Evolutionary conservation across 2,329 filamentous ascomycete genomes (phyloP).

Genomic region (Lachnellula hyalina): DNA sequence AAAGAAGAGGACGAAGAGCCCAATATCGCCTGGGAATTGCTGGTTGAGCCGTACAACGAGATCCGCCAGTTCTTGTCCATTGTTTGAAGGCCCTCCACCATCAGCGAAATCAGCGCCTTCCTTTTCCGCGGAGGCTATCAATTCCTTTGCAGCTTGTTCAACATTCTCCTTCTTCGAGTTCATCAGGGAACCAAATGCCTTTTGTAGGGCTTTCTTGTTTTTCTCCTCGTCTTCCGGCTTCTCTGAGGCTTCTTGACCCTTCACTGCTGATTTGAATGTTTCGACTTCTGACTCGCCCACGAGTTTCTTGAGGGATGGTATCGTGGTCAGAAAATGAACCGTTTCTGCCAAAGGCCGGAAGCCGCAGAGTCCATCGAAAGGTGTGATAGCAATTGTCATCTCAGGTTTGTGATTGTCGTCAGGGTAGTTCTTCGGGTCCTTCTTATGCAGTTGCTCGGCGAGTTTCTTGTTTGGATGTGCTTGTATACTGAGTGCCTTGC

Average conservation of each 20-base stretch:
- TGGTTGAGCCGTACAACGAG: conserved; percentile 72
- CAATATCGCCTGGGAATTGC: conserved; percentile 86
- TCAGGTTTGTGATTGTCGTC: conserved; percentile 99
- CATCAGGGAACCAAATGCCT: conserved; percentile 76
- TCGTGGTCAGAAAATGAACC: conserved; percentile 63
- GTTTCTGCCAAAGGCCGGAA: conserved; percentile 88
- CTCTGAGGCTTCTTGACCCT: conserved; percentile 45
- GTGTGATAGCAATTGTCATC: conserved; percentile 97
- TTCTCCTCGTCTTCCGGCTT: conserved; percentile 38
- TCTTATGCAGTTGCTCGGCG: conserved; percentile 79
- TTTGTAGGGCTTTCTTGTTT: conserved; percentile 76
- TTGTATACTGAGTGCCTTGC: conserved; percentile 94
- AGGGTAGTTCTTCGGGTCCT: conserved; percentile 89
- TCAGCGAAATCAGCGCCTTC: conserved; percentile 71
- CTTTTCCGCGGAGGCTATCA: conserved; percentile 65
- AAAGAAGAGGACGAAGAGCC: conserved; percentile 93
- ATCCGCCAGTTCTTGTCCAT: conserved; percentile 65
- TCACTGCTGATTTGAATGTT: conserved; percentile 47
- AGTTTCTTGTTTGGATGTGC: conserved; percentile 95
- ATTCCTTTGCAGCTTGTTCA: conserved; percentile 57
- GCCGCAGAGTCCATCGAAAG: conserved; percentile 92
- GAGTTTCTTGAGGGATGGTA: conserved; percentile 59
- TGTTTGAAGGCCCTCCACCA: conserved; percentile 61
- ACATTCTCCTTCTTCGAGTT: conserved; percentile 63
- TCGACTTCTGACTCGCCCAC: conserved; percentile 60